These are phyloP conservation scores for Casuarina equisetifolia DNA, from an alignment of 306 rosid genomes.

Conservation along the genomic window DNA sequence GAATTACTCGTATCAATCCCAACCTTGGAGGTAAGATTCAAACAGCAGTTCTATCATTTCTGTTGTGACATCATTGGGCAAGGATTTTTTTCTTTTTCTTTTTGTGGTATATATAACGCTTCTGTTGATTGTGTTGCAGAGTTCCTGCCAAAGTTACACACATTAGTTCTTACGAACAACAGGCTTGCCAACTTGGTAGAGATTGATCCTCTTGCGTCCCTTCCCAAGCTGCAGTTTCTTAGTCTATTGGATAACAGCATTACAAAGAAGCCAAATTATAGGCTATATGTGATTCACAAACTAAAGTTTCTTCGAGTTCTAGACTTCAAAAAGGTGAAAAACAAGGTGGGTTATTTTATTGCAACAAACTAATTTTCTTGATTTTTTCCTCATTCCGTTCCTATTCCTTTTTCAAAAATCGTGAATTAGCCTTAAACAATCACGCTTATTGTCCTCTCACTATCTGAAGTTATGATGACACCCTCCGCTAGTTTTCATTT, in stretches of 20 bases:
- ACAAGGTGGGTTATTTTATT: conserved; percentile 48
- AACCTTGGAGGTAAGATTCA: conserved; percentile 70
- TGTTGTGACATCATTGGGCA: neutral
- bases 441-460: neutral
- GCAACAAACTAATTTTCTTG: neutral
- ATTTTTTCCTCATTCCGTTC: neutral
- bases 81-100: neutral
- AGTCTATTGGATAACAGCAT: conserved; percentile 84
- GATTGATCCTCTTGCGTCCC: conserved; percentile 83
- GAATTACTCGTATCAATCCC: conserved; percentile 88
- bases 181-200: conserved; percentile 90
- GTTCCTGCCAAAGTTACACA: conserved; percentile 81
- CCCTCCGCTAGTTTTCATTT: neutral
- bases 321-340: conserved; percentile 82
- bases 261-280: conserved; percentile 80
- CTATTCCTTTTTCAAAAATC: neutral
- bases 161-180: conserved; percentile 87
- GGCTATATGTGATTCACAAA: conserved; percentile 80
- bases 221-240: conserved; percentile 75
- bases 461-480: neutral
- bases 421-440: neutral
- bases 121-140: conserved; percentile 51
- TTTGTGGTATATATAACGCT: conserved; percentile 11
- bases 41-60: conserved; percentile 3
- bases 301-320: conserved; percentile 76